These are phyloP conservation scores for Ascochyta fabae DNA, from an alignment of 2,329 filamentous ascomycete genomes.

Conservation along the genomic window DNA sequence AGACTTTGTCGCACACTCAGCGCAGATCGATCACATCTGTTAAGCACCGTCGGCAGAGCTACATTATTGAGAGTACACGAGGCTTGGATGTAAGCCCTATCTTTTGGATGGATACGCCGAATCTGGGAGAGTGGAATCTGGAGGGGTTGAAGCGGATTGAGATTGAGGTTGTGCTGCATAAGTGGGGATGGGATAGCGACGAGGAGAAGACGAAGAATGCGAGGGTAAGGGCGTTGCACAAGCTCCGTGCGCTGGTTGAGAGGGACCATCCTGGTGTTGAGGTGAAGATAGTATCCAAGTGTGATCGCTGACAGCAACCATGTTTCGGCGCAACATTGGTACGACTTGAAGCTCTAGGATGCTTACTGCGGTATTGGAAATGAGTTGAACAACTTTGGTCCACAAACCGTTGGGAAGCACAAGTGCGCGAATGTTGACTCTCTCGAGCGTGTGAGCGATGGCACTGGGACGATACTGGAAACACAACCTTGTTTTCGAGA, in stretches of 20 bases:
- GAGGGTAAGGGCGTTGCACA: background rate
- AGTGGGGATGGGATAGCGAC: slow-evolving; percentile 4
- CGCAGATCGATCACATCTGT: background rate
- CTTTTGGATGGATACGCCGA: slow-evolving; percentile 11
- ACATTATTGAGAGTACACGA: background rate
- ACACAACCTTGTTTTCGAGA: no score
- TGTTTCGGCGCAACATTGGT: background rate
- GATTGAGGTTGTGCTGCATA: slow-evolving; percentile 5
- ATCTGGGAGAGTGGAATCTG: background rate
- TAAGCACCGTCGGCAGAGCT: slow-evolving; percentile 1
- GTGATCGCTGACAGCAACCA: background rate
- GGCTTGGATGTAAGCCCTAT: background rate
- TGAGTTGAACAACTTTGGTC: no score
- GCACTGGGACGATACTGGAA: no score
- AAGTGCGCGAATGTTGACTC: no score
- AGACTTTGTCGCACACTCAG: background rate
- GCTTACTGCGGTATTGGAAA: no score
- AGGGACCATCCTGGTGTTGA: slow-evolving; percentile 1
- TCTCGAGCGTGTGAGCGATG: no score
- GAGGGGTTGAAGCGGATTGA: slow-evolving; percentile 6
- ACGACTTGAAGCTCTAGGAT: background rate
- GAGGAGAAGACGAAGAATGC: background rate
- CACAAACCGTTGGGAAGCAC: no score
- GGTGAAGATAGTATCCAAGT: background rate
- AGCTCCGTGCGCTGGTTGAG: background rate